Conservation (phyloP, 306 rosid species). For the Rosa rugosa region DNA sequence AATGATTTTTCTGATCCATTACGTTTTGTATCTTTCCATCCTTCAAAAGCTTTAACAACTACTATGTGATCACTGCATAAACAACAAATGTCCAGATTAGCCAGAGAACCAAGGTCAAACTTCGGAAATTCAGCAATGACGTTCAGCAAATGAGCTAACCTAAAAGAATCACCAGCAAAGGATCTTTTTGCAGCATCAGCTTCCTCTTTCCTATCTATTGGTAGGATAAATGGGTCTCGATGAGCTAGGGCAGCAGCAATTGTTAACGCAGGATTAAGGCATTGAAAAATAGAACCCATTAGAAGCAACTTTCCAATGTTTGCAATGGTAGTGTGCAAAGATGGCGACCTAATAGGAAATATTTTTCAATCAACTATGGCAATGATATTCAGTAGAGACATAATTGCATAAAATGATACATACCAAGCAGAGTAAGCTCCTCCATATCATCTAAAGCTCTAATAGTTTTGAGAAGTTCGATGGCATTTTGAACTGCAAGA, state of each 20-base stretch:
- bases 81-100: conserved; percentile 22
- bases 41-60: conserved; percentile 90
- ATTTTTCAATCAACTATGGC: no score
- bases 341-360: no score
- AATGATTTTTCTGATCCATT: conserved; percentile 59
- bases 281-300: conserved; percentile 96
- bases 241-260: conserved; percentile 95
- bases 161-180: conserved; percentile 91
- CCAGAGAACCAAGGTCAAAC: conserved; percentile 16
- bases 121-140: conserved; percentile 8
- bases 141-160: conserved; percentile 46
- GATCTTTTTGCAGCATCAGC: conserved; percentile 83
- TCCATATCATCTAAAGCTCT: conserved; percentile 78
- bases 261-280: conserved; percentile 89
- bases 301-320: conserved; percentile 97
- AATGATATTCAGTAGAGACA: no score
- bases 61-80: conserved; percentile 85
- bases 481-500: conserved; percentile 90
- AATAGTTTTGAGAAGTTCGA: conserved; percentile 91
- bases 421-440: conserved; percentile 96
- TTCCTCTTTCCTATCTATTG: conserved; percentile 83
- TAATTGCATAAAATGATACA: conserved; percentile 25
- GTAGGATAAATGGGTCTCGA: conserved; percentile 89
- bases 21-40: conserved; percentile 86
- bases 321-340: no score